Evolutionary conservation across 495 filamentous ascomycete genomes (phyloP).

Genomic region (Rusavskia elegans): DNA sequence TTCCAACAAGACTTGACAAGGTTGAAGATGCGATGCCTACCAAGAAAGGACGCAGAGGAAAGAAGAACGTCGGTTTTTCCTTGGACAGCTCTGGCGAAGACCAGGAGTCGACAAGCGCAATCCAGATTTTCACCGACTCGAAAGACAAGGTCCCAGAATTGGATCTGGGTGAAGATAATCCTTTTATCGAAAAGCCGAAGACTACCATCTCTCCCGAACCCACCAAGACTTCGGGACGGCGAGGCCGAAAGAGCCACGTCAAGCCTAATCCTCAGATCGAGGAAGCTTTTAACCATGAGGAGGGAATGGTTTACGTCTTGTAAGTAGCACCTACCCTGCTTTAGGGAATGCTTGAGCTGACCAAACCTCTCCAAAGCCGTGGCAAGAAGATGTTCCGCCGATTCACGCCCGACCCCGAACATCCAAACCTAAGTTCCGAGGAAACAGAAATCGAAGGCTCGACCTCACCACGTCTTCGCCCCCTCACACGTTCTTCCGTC

Average conservation of each 20-base stretch:
- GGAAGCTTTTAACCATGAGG: conserved; percentile 44
- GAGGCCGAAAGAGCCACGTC: conserved; percentile 22
- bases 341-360: conserved; percentile 12
- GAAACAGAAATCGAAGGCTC: conserved; percentile 28
- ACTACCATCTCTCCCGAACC: conserved; percentile 16
- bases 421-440: conserved; percentile 18
- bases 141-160: conserved; percentile 67
- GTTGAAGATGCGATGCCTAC: conserved; percentile 43
- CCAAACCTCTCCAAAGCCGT: conserved; percentile 39
- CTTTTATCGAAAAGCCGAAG: conserved; percentile 44
- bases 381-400: conserved; percentile 70
- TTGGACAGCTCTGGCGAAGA: conserved; percentile 55
- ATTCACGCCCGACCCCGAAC: conserved; percentile 30
- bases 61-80: conserved; percentile 44
- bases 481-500: conserved; percentile 55
- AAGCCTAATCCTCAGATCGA: conserved; percentile 41
- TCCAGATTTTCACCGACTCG: conserved; percentile 81
- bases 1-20: conserved; percentile 30
- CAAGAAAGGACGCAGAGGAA: conserved; percentile 35
- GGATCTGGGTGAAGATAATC: conserved; percentile 52
- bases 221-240: conserved; percentile 23
- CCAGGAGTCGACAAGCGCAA: conserved; percentile 30
- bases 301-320: conserved; percentile 79
- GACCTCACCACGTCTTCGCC: conserved; percentile 22
- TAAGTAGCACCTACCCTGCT: conserved; percentile 35